Base-by-base conservation (phyloP, 345 rosid genomes). In the Populus euphratica region DNA sequence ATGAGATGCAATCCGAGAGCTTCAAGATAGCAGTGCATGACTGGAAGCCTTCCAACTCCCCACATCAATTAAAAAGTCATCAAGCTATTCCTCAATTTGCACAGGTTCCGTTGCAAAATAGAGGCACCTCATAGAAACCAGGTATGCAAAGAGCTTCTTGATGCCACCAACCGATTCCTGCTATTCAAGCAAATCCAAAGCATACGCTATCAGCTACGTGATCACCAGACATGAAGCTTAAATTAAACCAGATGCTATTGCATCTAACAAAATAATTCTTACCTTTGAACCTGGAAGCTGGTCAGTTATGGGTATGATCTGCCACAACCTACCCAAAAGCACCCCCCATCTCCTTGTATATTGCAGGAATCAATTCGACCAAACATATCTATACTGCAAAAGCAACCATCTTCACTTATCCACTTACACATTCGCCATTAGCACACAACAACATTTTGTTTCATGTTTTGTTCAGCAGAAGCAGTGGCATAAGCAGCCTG, bases 251-350 rank as follows among this genome's bases (percentile, higher is more conserved):
- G 17, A 36, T 39, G 68, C 20, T 33, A 64, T 43, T 33, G 35
- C 33, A 31, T 38, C 52, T 39, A 20, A 8, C 62, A 20, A 25
- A 27, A 69, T 13, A 6, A 63, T 80, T 77, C 73, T 73, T 78
- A 85, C 86, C 88, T 68, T 74, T 1, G 56, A 76, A 47, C 72
- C 72, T 33, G 77, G 62, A 73, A 64, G 68, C 75, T 68, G 77
- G 78, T 72, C 77, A 82, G 39, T 25, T n/a, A 63, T 14, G 75
- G 81, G 76, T 74, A 50, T 33, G 78, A 81, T 23, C 41, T 74
- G 65, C 78, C 36, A 66, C 31, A 75, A 68, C 76, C 78, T 23
- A 70, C 79, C 75, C 75, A 56, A 70, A 71, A 31, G 71, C 74
- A 79, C 76, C 80, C 77, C 29, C 62, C 66, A 73, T 56, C 70